Evolutionary conservation across 495 filamentous ascomycete species (phyloP).

Genomic region (Lasiosphaeris hirsuta): DNA sequence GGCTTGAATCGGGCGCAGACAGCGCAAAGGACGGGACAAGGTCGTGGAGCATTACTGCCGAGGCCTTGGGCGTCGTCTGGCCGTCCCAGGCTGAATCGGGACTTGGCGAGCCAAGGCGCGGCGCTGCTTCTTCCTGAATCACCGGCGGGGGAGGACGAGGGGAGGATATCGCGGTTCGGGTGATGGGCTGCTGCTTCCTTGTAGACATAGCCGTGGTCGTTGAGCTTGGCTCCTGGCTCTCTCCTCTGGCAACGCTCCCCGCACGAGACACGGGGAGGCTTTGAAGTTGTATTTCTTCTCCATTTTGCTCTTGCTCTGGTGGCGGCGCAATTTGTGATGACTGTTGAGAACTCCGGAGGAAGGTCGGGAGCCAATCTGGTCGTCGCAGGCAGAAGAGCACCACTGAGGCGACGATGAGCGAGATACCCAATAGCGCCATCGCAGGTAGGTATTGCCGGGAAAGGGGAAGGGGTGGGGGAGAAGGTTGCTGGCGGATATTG

Average conservation of each 20-base stretch:
- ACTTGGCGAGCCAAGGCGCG: slow-evolving; percentile 5
- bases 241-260: background rate
- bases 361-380: slow-evolving; percentile 38
- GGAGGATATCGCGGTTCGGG: slow-evolving; percentile 19
- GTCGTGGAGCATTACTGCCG: slow-evolving; percentile 5
- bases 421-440: slow-evolving; percentile 54
- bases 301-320: slow-evolving; percentile 4
- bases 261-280: background rate
- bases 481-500: slow-evolving; percentile 16
- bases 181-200: background rate
- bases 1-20: slow-evolving; percentile 27
- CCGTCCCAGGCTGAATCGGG: slow-evolving; percentile 20
- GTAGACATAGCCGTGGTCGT: slow-evolving; percentile 5
- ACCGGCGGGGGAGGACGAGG: background rate
- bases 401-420: slow-evolving; percentile 52
- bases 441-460: too few species aligned
- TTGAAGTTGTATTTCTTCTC: background rate
- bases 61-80: slow-evolving; percentile 44
- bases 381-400: slow-evolving; percentile 48
- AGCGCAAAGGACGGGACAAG: slow-evolving; percentile 41
- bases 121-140: too few species aligned
- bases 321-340: slow-evolving; percentile 27
- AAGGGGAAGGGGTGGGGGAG: background rate
- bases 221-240: slow-evolving; percentile 3
- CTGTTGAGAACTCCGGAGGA: slow-evolving; percentile 25